A percentile compares a stretch with the other conserved stretches of the same genome.
Conservation (phyloP, 805 yeast species). For the Metschnikowia orientalis region DNA sequence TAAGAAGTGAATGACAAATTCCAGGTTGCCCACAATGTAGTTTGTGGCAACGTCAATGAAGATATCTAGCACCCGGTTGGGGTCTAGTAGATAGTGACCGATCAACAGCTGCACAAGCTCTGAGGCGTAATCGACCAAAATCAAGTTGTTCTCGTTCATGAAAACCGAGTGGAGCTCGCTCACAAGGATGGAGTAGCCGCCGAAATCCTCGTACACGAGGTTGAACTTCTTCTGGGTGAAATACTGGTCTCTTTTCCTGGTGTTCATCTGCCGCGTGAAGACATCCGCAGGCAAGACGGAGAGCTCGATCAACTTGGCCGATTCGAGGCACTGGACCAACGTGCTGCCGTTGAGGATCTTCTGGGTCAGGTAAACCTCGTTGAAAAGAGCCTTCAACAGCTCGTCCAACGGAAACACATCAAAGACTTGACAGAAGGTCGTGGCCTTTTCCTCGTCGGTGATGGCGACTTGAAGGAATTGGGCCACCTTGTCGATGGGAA, state of each 20-base stretch:
- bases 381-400: slow-evolving; percentile 20
- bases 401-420: slow-evolving; percentile 34
- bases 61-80: slow-evolving; percentile 62
- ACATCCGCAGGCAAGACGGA: slow-evolving; percentile 29
- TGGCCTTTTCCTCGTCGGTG: slow-evolving; percentile 29
- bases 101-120: slow-evolving; percentile 53
- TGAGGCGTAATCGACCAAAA: slow-evolving; percentile 41
- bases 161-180: slow-evolving; percentile 45
- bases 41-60: slow-evolving; percentile 50
- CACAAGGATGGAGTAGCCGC: slow-evolving; percentile 68
- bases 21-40: slow-evolving; percentile 40
- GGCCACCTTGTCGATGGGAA: slow-evolving; percentile 17
- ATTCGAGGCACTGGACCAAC: slow-evolving; percentile 26
- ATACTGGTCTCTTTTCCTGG: slow-evolving; percentile 37
- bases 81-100: slow-evolving; percentile 75
- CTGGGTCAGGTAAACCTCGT: slow-evolving; percentile 16
- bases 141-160: slow-evolving; percentile 35
- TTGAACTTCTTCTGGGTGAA: slow-evolving; percentile 57
- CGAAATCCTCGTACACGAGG: slow-evolving; percentile 66
- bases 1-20: slow-evolving; percentile 48
- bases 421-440: slow-evolving; percentile 34
- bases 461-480: slow-evolving; percentile 27
- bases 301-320: slow-evolving; percentile 25
- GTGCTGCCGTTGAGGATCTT: slow-evolving; percentile 29
- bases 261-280: slow-evolving; percentile 36